Evolutionary conservation across 2,329 filamentous ascomycete species (phyloP).

Genomic region (Camillea tinctor): DNA sequence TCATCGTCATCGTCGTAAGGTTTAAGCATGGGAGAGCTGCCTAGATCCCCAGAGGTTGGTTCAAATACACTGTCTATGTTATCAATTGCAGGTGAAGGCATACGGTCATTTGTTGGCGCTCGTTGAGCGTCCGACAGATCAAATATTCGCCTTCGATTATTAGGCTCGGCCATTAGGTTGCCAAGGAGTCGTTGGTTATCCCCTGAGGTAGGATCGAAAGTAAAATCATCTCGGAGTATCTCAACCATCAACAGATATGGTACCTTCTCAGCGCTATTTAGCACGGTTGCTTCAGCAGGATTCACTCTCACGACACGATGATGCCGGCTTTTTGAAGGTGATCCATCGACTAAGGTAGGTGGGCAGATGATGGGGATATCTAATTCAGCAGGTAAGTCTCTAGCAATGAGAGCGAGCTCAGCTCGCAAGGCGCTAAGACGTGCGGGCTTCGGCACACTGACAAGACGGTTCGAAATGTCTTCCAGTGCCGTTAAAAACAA

Average conservation of each 20-base stretch:
- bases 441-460: slow-evolving; percentile 77
- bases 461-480: slow-evolving; percentile 80
- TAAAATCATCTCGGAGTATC: slow-evolving; percentile 77
- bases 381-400: slow-evolving; percentile 79
- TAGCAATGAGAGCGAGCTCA: slow-evolving; percentile 76
- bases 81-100: slow-evolving; percentile 39
- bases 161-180: slow-evolving; percentile 57
- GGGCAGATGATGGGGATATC: slow-evolving; percentile 82
- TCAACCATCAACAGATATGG: slow-evolving; percentile 85
- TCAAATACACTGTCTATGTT: slow-evolving; percentile 75
- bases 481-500: slow-evolving; percentile 79
- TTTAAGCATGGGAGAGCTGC: slow-evolving; percentile 68
- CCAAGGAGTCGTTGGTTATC: slow-evolving; percentile 68
- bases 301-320: slow-evolving; percentile 82
- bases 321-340: slow-evolving; percentile 72
- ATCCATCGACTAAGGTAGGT: slow-evolving; percentile 68
- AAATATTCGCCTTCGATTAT: slow-evolving; percentile 60
- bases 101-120: slow-evolving; percentile 41
- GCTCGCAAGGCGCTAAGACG: slow-evolving; percentile 78
- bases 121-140: slow-evolving; percentile 68
- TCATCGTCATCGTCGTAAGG: slow-evolving; percentile 53
- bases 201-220: slow-evolving; percentile 71
- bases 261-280: slow-evolving; percentile 85
- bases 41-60: slow-evolving; percentile 74
- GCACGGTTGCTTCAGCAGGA: slow-evolving; percentile 77